Percentiles rank a stretch among this genome's conserved stretches.
These are phyloP conservation scores for Aspergillus pseudoviridinutans DNA, from an alignment of 2,329 filamentous ascomycete genomes.

Conservation along the genomic window DNA sequence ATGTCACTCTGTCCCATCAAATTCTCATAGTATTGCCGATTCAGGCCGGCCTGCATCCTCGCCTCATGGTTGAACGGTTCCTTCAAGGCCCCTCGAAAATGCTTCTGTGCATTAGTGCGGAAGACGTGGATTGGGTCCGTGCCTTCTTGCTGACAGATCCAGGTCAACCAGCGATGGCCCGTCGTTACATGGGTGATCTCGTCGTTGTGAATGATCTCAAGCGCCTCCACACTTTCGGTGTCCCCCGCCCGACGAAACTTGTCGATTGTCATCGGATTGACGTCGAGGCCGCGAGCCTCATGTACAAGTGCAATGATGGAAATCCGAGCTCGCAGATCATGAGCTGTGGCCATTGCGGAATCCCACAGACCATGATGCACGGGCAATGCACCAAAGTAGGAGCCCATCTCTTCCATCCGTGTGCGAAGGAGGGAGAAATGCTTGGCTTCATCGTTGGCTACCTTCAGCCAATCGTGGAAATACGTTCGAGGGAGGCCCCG, in stretches of 20 bases:
- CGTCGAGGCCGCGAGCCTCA: slow-evolving; percentile 45
- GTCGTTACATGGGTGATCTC: slow-evolving; percentile 49
- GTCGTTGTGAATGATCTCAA: slow-evolving; percentile 47
- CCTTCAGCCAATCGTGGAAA: slow-evolving; percentile 48
- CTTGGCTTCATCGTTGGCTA: slow-evolving; percentile 47
- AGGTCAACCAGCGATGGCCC: slow-evolving; percentile 45
- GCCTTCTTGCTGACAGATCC: slow-evolving; percentile 46
- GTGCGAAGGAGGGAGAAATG: slow-evolving; percentile 47
- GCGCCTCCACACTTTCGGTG: slow-evolving; percentile 38
- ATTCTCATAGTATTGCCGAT: slow-evolving; percentile 41
- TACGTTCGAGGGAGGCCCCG: slow-evolving; percentile 40
- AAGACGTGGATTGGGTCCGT: slow-evolving; percentile 46
- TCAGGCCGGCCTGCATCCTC: slow-evolving; percentile 43
- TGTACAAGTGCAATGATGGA: slow-evolving; percentile 48
- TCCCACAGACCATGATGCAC: slow-evolving; percentile 47
- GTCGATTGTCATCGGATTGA: slow-evolving; percentile 47
- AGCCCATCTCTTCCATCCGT: slow-evolving; percentile 44
- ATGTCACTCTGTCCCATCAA: neutral
- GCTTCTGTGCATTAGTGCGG: slow-evolving; percentile 40
- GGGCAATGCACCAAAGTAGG: slow-evolving; percentile 42
- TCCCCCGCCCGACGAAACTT: slow-evolving; percentile 44
- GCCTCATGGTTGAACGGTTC: slow-evolving; percentile 46
- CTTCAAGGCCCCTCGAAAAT: slow-evolving; percentile 42
- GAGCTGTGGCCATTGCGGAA: slow-evolving; percentile 41
- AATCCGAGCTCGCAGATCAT: slow-evolving; percentile 45